A percentile compares a stretch with the other conserved stretches of the same genome.
phyloP scores from a whole-genome alignment of 768 basidiomycete species.

The Dioszegia hungarica region DNA sequence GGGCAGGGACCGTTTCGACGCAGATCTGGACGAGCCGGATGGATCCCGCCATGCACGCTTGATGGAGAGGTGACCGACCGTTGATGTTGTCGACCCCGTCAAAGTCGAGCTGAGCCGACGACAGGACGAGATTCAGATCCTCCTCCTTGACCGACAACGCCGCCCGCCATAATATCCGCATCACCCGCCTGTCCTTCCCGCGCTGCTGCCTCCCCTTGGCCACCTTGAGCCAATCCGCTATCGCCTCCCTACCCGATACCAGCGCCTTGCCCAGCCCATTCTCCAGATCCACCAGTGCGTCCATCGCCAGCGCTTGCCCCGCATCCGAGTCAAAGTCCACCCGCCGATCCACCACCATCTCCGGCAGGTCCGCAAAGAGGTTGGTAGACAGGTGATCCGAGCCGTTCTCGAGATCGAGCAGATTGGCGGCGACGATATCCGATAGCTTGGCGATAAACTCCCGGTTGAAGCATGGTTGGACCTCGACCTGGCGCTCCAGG shows the following conservation, averaged over 20 bases:
- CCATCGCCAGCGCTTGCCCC: constrained; percentile 51
- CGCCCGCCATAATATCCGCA: constrained; percentile 92
- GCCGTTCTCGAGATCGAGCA: constrained; percentile 66
- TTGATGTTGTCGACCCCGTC: constrained; percentile 95
- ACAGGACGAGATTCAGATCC: constrained; percentile 66
- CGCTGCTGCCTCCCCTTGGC: constrained; percentile 41
- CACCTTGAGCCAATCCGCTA: constrained; percentile 60
- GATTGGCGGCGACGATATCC: constrained; percentile 73
- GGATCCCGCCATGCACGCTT: constrained; percentile 80
- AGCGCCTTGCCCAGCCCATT: constrained; percentile 77
- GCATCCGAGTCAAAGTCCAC: constrained; percentile 46
- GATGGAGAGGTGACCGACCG: constrained; percentile 85
- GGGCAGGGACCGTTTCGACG: constrained; percentile 61
- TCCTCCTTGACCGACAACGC: constrained; percentile 55
- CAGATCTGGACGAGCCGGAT: constrained; percentile 73
- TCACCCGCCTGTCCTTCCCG: constrained; percentile 58
- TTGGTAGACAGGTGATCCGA: constrained; percentile 49
- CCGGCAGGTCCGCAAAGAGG: constrained; percentile 41
- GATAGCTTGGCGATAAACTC: constrained; percentile 95
- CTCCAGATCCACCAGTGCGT: constrained; percentile 82
- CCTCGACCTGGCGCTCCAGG: constrained; percentile 90
- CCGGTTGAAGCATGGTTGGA: constrained; percentile 96
- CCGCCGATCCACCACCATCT: constrained; percentile 38
- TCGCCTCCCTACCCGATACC: constrained; percentile 55
- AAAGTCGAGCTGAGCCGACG: constrained; percentile 69